phyloP scores from a whole-genome alignment of 345 rosid species.

The Schrenkiella parvula region DNA sequence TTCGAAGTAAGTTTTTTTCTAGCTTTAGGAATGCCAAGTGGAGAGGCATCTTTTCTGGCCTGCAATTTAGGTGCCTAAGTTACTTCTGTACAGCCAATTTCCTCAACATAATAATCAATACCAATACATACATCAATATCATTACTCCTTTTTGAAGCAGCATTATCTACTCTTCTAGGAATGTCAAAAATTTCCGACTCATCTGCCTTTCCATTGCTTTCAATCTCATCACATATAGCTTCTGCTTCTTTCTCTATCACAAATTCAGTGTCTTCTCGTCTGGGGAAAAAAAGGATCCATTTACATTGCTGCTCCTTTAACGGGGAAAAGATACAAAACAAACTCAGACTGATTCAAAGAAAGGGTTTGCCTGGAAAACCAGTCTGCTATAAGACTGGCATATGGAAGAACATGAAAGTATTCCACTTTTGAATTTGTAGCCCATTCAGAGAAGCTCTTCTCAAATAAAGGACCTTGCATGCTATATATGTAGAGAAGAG shows the following conservation, averaged over 20 bases:
- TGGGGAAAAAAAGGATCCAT: neutral
- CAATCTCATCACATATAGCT: slow-evolving; percentile 12
- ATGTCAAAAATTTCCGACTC: neutral
- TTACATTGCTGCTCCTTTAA: neutral
- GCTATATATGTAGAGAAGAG: slow-evolving; percentile 30
- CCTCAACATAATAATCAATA: neutral
- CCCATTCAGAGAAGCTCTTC: slow-evolving; percentile 37
- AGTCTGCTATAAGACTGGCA: slow-evolving; percentile 39
- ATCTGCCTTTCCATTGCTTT: slow-evolving; percentile 12
- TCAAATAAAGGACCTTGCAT: slow-evolving; percentile 54
- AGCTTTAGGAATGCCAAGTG: slow-evolving; percentile 7
- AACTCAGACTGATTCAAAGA: slow-evolving; percentile 1
- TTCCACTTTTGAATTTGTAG: slow-evolving; percentile 36
- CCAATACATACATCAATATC: slow-evolving; percentile 7
- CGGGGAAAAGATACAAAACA: neutral
- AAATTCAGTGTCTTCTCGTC: slow-evolving; percentile 22
- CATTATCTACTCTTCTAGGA: neutral
- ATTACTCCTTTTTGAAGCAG: slow-evolving; percentile 1
- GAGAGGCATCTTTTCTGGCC: slow-evolving; percentile 19
- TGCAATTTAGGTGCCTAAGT: neutral
- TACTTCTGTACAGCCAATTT: neutral
- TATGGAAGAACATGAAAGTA: slow-evolving; percentile 60
- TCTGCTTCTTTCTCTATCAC: slow-evolving; percentile 28
- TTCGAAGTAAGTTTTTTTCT: neutral
- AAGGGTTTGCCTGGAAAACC: slow-evolving; percentile 47